Base-by-base conservation (phyloP, 257 asterid genomes). In the Nicotiana noctiflora region DNA sequence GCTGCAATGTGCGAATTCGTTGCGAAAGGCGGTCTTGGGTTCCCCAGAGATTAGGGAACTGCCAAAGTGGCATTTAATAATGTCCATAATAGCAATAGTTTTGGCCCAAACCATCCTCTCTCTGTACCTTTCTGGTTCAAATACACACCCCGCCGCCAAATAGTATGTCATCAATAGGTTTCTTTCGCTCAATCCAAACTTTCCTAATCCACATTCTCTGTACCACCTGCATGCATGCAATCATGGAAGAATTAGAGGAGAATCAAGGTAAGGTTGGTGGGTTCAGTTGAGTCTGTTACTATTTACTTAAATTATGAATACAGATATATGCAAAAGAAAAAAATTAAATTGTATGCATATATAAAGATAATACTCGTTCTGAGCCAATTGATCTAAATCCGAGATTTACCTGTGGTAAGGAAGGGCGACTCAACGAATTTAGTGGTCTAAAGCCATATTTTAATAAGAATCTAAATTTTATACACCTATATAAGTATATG, bases 81-180 rank as follows among this genome's bases (percentile, higher is more conserved):
- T 83, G 67, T 90, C 85, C 51, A 94, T 77, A 75, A 94, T 75
- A 12, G 90, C 87, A 0, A 86, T 60, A 0, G 96, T 91, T 86
- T 96, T 93, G 13, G 94, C 88, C 98, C 98, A 96, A 1, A 93
- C 89, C 3, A 91, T 82, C 3, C 99, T 89, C 87, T 81, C 86
- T 23, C 56, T 81, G 2, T 93, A 85, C 59, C 86, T 87, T 59
- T 91, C 93, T 2, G 98, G 94, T 83, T 91, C 98, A 31, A 86
- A 96, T 8, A 86, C 37, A 52, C 86, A 80, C 0, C 97, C 90
- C 1, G 91, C 88, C 1, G 98, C 96, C 23, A 90, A 29, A 76
- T 82, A 87, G 75, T 91, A 94, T 0, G 82, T 82, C 8, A 66
- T 18, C 3, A 94, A 78, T 25, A 88, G 84, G 60, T 80, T 88